Conservation (phyloP, 805 yeast species). For the Saccharomyces cerevisiae region DNA sequence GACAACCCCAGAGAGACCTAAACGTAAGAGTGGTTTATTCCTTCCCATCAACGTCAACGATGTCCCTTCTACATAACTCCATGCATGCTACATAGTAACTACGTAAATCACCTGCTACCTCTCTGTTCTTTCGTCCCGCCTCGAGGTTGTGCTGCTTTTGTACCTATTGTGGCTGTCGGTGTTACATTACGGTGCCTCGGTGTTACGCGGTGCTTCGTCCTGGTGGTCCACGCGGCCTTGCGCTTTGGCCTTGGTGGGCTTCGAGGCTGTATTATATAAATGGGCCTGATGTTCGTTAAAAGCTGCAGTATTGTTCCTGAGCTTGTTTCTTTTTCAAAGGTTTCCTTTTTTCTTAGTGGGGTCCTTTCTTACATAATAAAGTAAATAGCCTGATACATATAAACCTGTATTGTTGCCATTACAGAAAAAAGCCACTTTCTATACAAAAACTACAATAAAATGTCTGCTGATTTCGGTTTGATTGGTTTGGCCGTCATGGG, state of each 20-base stretch:
- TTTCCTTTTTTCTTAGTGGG: background rate
- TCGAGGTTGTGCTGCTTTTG: background rate
- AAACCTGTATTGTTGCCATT: background rate
- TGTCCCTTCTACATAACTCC: background rate
- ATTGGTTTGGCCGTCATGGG: constrained; percentile 99
- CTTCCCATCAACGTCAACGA: background rate
- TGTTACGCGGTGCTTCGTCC: background rate
- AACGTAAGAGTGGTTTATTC: constrained; percentile 7
- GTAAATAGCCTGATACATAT: background rate
- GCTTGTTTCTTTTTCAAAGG: background rate
- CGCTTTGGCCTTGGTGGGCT: background rate
- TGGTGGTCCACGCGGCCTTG: background rate
- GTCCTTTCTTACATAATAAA: background rate
- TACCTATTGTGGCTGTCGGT: background rate
- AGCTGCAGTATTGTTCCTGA: background rate
- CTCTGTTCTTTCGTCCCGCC: background rate
- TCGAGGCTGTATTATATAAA: background rate
- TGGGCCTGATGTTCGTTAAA: background rate
- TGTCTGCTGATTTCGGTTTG: constrained; percentile 81
- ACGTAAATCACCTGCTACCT: background rate
- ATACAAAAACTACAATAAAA: constrained; percentile 1
- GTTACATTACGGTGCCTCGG: background rate
- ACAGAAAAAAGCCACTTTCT: background rate
- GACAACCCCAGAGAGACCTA: constrained; percentile 1
- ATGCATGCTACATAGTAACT: background rate